phyloP scores from a whole-genome alignment of 2,329 filamentous ascomycete genomes.

The Pezicula radicicola region DNA sequence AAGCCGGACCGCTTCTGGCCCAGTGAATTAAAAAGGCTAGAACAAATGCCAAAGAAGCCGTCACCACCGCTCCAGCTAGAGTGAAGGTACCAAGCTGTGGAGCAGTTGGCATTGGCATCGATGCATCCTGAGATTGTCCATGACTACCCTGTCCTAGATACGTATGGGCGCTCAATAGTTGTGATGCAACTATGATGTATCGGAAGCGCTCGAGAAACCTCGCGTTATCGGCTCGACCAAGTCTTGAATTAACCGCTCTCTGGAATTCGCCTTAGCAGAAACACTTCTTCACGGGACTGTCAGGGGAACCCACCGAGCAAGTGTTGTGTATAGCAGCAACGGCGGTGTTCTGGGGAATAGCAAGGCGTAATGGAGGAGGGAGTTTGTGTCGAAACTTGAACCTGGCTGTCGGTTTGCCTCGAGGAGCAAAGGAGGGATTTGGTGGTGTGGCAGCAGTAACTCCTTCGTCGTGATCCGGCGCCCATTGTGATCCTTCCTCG shows the following conservation, averaged over 20 bases:
- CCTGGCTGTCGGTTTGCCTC: constrained; percentile 51
- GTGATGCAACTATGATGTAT: constrained; percentile 89
- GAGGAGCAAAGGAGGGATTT: constrained; percentile 47
- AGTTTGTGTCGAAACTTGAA: constrained; percentile 51
- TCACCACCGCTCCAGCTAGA: constrained; percentile 61
- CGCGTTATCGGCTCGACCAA: constrained; percentile 76
- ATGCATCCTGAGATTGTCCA: constrained; percentile 18
- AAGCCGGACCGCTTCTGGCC: constrained; percentile 51
- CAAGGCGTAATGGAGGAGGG: constrained; percentile 39
- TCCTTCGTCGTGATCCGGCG: constrained; percentile 15
- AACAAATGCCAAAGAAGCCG: constrained; percentile 59
- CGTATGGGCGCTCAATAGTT: constrained; percentile 73
- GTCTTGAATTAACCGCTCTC: constrained; percentile 67
- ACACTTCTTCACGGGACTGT: constrained; percentile 12
- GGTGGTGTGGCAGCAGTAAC: constrained; percentile 18
- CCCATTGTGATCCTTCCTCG: constrained; percentile 35
- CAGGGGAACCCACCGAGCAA: constrained; percentile 46
- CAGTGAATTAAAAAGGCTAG: constrained; percentile 65
- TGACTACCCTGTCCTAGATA: constrained; percentile 39
- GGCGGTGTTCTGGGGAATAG: constrained; percentile 35
- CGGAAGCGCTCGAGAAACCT: constrained; percentile 90
- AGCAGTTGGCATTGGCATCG: constrained; percentile 12
- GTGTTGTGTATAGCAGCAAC: constrained; percentile 45
- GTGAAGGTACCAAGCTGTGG: constrained; percentile 44
- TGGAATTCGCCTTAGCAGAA: constrained; percentile 29